A percentile compares a stretch with the other conserved stretches of the same genome.
phyloP scores from a whole-genome alignment of 1,284 basidiomycete species.

The Lentinula novae-zelandiae region DNA sequence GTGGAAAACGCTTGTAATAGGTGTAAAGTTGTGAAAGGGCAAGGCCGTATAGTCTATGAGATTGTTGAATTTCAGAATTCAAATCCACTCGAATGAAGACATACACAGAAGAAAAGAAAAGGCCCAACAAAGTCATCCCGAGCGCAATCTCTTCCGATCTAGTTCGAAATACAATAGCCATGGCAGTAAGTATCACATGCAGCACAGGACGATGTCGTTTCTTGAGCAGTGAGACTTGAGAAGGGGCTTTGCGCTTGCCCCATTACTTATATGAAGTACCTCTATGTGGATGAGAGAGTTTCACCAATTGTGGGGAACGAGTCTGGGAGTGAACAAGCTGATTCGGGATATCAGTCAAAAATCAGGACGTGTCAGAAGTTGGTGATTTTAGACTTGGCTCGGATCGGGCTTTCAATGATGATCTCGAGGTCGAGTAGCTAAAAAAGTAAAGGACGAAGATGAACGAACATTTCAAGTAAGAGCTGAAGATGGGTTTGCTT shows the following conservation, averaged over 20 bases:
- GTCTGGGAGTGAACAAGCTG: background rate
- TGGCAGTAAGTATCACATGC: background rate
- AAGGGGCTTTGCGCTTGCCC: background rate
- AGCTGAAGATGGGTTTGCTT: too few species aligned
- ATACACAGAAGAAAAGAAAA: conserved; percentile 29
- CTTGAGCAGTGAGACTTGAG: background rate
- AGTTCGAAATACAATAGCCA: conserved; percentile 12
- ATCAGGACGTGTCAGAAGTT: background rate
- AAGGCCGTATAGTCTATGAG: conserved; percentile 26
- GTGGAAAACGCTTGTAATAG: conserved; percentile 27
- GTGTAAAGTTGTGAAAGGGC: conserved; percentile 28
- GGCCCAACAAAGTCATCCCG: conserved; percentile 29
- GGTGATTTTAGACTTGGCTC: background rate
- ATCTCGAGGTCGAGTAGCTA: background rate
- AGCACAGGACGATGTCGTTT: background rate
- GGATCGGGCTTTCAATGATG: background rate
- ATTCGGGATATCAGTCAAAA: background rate
- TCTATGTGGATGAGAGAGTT: background rate
- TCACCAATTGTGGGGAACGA: background rate
- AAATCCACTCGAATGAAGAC: background rate
- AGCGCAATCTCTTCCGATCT: conserved; percentile 24
- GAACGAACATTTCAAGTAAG: background rate
- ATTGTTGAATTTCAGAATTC: background rate
- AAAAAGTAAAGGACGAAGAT: background rate
- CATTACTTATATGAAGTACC: background rate